phyloP scores from a whole-genome alignment of 805 yeast genomes.

The Phaffomyces antillensis region DNA sequence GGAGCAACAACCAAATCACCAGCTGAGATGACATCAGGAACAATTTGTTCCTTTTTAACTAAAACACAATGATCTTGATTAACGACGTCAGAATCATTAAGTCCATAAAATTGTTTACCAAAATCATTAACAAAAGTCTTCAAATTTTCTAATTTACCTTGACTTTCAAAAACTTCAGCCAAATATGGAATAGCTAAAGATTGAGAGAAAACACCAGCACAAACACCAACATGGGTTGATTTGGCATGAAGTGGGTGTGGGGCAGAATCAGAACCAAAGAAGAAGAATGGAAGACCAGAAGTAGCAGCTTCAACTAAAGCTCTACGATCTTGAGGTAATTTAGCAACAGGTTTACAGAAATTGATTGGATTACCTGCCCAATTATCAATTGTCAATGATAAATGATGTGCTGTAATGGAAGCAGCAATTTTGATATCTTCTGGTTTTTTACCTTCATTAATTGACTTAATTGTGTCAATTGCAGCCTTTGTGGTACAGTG shows the following conservation, averaged over 20 bases:
- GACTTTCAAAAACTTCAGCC: constrained; percentile 76
- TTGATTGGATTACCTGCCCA: constrained; percentile 97
- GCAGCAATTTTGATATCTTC: constrained; percentile 69
- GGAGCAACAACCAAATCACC: constrained; percentile 62
- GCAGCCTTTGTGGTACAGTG: constrained; percentile 95
- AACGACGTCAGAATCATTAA: constrained; percentile 38
- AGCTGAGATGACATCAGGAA: constrained; percentile 52
- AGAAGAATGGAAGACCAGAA: constrained; percentile 85
- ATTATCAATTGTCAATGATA: constrained; percentile 78
- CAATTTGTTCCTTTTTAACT: constrained; percentile 42
- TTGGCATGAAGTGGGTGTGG: constrained; percentile 88
- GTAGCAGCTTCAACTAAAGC: constrained; percentile 85
- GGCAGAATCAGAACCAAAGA: constrained; percentile 97
- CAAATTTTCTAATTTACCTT: constrained; percentile 56
- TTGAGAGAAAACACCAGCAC: constrained; percentile 98
- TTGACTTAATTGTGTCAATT: constrained; percentile 60
- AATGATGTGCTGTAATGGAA: constrained; percentile 92
- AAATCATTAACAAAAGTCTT: constrained; percentile 67
- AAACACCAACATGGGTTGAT: constrained; percentile 70
- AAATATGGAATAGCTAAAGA: constrained; percentile 72
- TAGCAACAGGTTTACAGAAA: constrained; percentile 97
- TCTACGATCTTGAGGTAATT: constrained; percentile 74
- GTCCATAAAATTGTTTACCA: constrained; percentile 65
- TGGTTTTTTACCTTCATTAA: constrained; percentile 39
- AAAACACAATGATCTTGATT: constrained; percentile 44